Percentiles rank a stretch among this genome's conserved stretches.
phyloP scores from a whole-genome alignment of 169 alveolate species.

The Plasmodium vivax region DNA sequence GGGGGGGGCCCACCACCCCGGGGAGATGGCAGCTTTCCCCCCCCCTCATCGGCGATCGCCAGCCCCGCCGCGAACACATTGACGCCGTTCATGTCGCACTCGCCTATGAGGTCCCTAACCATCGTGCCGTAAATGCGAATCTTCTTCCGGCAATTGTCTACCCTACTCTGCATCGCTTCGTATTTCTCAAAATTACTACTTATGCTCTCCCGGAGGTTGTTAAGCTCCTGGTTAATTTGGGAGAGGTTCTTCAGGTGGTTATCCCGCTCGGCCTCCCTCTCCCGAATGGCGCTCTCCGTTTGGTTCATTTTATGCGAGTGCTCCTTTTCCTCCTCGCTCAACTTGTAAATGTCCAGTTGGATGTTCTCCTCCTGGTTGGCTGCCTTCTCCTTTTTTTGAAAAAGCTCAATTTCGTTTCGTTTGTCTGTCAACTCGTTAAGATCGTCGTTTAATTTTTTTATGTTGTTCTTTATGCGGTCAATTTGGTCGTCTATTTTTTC shows the following conservation, averaged over 20 bases:
- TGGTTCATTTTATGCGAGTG: background rate
- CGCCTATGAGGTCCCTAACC: slow-evolving; percentile 28
- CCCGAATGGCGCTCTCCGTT: background rate
- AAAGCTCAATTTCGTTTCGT: slow-evolving; percentile 11
- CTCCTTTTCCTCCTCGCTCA: slow-evolving; percentile 3
- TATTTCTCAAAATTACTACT: slow-evolving; percentile 31
- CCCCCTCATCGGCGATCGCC: background rate
- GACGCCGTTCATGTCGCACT: slow-evolving; percentile 54
- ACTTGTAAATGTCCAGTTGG: background rate
- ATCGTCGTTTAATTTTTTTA: slow-evolving; percentile 57
- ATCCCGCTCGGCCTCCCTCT: background rate
- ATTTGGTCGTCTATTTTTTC: slow-evolving; percentile 42
- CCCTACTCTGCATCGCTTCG: slow-evolving; percentile 25
- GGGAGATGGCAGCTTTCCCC: too few relatives aligned
- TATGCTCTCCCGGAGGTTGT: slow-evolving; percentile 18
- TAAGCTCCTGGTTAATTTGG: slow-evolving; percentile 35
- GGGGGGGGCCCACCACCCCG: too few relatives aligned
- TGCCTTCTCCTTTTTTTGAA: background rate
- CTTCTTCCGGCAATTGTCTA: slow-evolving; percentile 22
- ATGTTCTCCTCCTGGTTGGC: slow-evolving; percentile 6
- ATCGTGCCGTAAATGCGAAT: slow-evolving; percentile 25
- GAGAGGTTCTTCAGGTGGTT: slow-evolving; percentile 1
- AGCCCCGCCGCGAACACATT: slow-evolving; percentile 5
- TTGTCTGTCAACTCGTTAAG: slow-evolving; percentile 47
- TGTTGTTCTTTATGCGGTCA: slow-evolving; percentile 41